Evolutionary conservation across 306 rosid species (phyloP).

Genomic region (Begonia peltatifolia): DNA sequence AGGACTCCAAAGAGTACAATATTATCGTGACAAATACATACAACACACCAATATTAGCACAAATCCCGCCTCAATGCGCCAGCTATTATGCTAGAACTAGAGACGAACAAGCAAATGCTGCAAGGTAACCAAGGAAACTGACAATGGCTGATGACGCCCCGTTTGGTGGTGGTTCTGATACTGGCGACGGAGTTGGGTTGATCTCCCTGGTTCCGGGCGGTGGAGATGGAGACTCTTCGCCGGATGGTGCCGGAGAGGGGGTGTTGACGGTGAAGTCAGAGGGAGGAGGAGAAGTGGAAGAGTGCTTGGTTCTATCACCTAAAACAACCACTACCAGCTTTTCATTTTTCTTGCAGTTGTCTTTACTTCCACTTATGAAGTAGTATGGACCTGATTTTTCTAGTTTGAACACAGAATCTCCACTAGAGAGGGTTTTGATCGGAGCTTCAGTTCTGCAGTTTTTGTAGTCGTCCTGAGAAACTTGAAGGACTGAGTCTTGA

Average conservation of each 20-base stretch:
- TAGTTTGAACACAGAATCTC: conserved; percentile 48
- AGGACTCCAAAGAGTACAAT: no score
- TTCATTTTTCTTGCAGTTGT: conserved; percentile 65
- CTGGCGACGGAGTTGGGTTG: conserved; percentile 39
- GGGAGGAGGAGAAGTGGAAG: conserved; percentile 23
- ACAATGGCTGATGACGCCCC: conserved; percentile 36
- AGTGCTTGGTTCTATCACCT: conserved; percentile 43
- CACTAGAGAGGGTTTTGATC: conserved; percentile 34
- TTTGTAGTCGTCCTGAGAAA: conserved; percentile 42
- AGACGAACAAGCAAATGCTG: conserved; percentile 40
- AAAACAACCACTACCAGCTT: conserved; percentile 51
- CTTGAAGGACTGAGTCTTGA: conserved; percentile 65
- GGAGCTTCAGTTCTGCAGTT: conserved; percentile 52
- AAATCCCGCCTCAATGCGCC: background rate
- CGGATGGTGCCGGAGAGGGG: conserved; percentile 32
- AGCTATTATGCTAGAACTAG: conserved; percentile 24
- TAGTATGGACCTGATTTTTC: conserved; percentile 44
- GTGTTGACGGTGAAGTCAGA: conserved; percentile 1
- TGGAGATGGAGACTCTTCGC: conserved; percentile 21
- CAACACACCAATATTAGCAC: no score
- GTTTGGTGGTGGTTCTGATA: conserved; percentile 38
- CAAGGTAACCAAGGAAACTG: conserved; percentile 28
- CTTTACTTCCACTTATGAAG: conserved; percentile 78
- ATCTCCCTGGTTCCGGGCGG: conserved; percentile 22
- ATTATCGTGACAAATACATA: no score